These are phyloP conservation scores for Vinca minor DNA, from an alignment of 257 asterid genomes.

Conservation along the genomic window DNA sequence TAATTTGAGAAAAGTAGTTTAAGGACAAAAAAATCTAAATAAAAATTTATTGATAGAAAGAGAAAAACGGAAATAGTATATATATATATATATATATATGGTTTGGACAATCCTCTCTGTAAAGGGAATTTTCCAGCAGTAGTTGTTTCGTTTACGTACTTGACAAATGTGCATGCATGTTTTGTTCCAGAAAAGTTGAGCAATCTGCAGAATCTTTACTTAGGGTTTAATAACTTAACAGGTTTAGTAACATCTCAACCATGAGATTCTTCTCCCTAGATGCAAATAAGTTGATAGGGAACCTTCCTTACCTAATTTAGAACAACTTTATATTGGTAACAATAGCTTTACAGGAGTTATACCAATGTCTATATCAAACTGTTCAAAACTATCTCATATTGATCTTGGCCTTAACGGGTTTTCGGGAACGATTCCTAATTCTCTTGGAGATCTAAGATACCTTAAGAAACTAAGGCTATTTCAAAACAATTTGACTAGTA, in stretches of 20 bases:
- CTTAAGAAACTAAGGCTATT: constrained; percentile 13
- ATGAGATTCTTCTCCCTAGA: neutral
- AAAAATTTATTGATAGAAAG: no score
- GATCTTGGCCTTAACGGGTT: constrained; percentile 9
- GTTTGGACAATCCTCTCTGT: no score
- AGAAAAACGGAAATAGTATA: no score
- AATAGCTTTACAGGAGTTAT: constrained; percentile 25
- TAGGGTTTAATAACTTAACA: constrained; percentile 10
- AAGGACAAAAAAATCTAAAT: no score
- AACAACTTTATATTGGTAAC: neutral
- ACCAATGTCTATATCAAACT: constrained; percentile 27
- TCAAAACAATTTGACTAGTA: constrained; percentile 15
- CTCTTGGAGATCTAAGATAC: constrained; percentile 26
- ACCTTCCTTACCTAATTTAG: constrained; percentile 26
- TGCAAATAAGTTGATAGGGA: constrained; percentile 18
- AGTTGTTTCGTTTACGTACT: no score
- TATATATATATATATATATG: no score
- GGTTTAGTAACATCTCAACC: constrained; percentile 27
- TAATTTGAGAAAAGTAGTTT: no score
- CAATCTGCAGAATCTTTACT: constrained; percentile 12
- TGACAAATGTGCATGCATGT: constrained; percentile 7
- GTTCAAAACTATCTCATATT: constrained; percentile 8
- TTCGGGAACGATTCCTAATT: constrained; percentile 23
- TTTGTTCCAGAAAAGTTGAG: constrained; percentile 20
- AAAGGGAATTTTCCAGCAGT: no score